Conservation (phyloP, 2,329 filamentous ascomycete species). For the Tolypocladium ophioglossoides region DNA sequence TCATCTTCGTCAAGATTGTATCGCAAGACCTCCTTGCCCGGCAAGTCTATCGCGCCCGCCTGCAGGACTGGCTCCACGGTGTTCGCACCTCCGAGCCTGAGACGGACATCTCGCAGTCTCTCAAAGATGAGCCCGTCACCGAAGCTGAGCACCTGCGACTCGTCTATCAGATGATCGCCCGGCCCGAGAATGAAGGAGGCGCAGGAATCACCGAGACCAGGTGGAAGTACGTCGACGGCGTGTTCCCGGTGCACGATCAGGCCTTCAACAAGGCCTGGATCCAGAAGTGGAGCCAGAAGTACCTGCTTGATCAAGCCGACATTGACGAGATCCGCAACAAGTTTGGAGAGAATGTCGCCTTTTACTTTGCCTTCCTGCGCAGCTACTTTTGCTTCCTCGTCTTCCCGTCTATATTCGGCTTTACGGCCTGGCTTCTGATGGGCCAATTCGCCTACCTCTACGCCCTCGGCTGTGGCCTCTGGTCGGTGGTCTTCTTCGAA, state of each 20-base stretch:
- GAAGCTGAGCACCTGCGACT: constrained; percentile 83
- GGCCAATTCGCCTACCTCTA: constrained; percentile 78
- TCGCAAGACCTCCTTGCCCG: constrained; percentile 64
- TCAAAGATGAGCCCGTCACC: constrained; percentile 66
- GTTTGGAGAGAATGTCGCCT: constrained; percentile 77
- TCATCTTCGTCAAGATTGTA: constrained; percentile 75
- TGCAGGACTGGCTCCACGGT: constrained; percentile 90
- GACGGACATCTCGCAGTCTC: constrained; percentile 56
- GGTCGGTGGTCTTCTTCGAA: constrained; percentile 83
- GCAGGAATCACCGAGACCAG: constrained; percentile 63
- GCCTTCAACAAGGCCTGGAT: constrained; percentile 67
- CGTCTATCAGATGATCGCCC: constrained; percentile 76
- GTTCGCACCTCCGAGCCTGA: constrained; percentile 69
- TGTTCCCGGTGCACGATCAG: constrained; percentile 74
- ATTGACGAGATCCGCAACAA: constrained; percentile 66
- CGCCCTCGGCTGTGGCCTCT: constrained; percentile 67
- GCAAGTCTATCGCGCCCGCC: constrained; percentile 76
- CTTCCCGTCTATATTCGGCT: constrained; percentile 71
- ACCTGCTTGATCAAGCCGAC: constrained; percentile 52
- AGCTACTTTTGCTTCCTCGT: constrained; percentile 79
- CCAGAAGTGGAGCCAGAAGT: constrained; percentile 62
- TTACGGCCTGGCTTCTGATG: constrained; percentile 69
- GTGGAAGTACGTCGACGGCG: constrained; percentile 62
- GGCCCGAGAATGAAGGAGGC: constrained; percentile 62
- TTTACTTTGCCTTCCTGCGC: constrained; percentile 92